These are phyloP conservation scores for Cladosporium colombiae DNA, from an alignment of 2,329 filamentous ascomycete genomes.

Conservation along the genomic window DNA sequence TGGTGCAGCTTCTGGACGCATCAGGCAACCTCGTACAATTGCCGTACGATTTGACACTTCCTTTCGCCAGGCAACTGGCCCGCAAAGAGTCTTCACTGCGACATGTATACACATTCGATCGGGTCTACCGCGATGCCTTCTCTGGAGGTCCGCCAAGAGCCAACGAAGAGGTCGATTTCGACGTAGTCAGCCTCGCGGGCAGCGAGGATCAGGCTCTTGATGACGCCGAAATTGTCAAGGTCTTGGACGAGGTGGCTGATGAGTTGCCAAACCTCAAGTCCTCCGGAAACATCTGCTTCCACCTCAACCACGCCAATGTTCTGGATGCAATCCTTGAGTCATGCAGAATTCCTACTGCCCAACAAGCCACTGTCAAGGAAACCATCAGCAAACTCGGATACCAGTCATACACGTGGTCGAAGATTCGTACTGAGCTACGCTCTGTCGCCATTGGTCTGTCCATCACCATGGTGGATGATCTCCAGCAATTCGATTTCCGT, in stretches of 20 bases:
- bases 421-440: conserved; percentile 77
- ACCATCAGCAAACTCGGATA: conserved; percentile 85
- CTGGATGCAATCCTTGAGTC: conserved; percentile 87
- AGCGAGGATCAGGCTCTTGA: conserved; percentile 81
- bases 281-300: conserved; percentile 76
- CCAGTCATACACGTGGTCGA: conserved; percentile 76
- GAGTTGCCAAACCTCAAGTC: conserved; percentile 72
- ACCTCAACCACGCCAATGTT: conserved; percentile 85
- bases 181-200: conserved; percentile 78
- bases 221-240: conserved; percentile 91
- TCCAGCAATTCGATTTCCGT: conserved; percentile 87
- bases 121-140: conserved; percentile 77
- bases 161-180: conserved; percentile 91
- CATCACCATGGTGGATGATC: conserved; percentile 85
- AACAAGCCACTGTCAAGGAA: conserved; percentile 74
- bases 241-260: conserved; percentile 84
- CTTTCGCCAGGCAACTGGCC: conserved; percentile 81
- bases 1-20: conserved; percentile 77
- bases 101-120: conserved; percentile 83
- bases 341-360: conserved; percentile 72
- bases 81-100: conserved; percentile 49
- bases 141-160: conserved; percentile 79
- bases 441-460: conserved; percentile 80
- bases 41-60: conserved; percentile 90
- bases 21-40: conserved; percentile 87